phyloP scores from a whole-genome alignment of 176 grass and related monocot genomes.

The Cenchrus americanus region DNA sequence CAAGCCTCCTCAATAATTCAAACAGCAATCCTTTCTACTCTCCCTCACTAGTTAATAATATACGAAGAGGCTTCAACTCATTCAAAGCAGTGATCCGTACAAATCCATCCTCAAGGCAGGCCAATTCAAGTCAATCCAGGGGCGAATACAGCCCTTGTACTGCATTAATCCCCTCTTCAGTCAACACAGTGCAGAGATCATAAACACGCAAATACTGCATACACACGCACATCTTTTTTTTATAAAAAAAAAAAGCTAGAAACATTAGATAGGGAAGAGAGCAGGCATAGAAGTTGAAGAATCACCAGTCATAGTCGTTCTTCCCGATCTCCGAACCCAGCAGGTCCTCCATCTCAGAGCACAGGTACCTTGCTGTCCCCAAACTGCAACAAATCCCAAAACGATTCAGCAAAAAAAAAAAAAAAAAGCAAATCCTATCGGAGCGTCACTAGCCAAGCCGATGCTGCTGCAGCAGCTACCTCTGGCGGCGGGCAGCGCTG shows the following conservation, averaged over 20 bases:
- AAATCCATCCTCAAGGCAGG: neutral
- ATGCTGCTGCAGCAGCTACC: neutral
- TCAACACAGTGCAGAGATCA: neutral
- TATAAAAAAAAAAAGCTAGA: neutral
- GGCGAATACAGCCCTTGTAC: neutral
- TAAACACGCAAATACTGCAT: neutral
- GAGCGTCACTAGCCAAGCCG: neutral
- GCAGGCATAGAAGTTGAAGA: neutral
- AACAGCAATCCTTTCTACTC: neutral
- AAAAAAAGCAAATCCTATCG: too few relatives aligned
- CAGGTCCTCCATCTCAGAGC: constrained; percentile 77
- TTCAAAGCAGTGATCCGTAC: constrained; percentile 13
- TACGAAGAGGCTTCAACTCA: neutral
- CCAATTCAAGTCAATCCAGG: neutral
- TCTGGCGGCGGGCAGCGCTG: neutral
- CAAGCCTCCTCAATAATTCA: neutral
- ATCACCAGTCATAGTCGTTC: constrained; percentile 98
- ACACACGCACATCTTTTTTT: neutral
- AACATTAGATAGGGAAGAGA: neutral
- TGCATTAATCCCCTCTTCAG: neutral
- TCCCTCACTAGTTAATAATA: neutral
- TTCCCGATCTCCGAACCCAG: constrained; percentile 84
- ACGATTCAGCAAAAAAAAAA: neutral
- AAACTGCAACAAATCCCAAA: constrained; percentile 30
- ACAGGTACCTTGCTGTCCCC: neutral